Evolutionary conservation across 345 rosid genomes (phyloP), one percentile per base, ranked within the genome.

Genomic region (Nasturtium officinale): DNA sequence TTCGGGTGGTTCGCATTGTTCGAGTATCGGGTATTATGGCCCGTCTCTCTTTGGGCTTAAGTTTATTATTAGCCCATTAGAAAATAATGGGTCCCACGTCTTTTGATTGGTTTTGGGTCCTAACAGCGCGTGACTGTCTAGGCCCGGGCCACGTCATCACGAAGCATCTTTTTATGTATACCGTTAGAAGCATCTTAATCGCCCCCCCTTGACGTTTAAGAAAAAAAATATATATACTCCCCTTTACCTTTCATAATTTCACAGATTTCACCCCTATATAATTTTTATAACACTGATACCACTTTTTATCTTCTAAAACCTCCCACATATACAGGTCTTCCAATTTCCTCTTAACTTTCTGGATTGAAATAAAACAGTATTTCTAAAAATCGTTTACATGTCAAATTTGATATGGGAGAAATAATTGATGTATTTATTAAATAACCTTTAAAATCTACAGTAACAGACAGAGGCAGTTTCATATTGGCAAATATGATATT

Each of bases 11-110:
- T n/a, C n/a, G n/a, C n/a, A n/a, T n/a, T n/a, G n/a, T n/a, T n/a
- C n/a, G n/a, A n/a, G n/a, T n/a, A n/a, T n/a, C n/a, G n/a, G n/a
- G n/a, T n/a, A n/a, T n/a, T n/a, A n/a, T n/a, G n/a, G n/a, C n/a
- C n/a, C n/a, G n/a, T n/a, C n/a, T n/a, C n/a, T n/a, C n/a, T n/a
- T 55, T 68, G 74, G 74, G 18, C 73, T 53, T 23, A 2, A 23
- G 25, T 23, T 23, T 13, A 2, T 9, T 28, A 33, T 15, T 23
- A 75, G 58, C 58, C 79, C 69, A 67, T 42, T 40, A 17, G 7
- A 18, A 9, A 18, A 51, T 7, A 0, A 17, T 21, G 23, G 42
- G 16, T 38, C 29, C 1, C 5, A 50, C 17, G 55, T 38, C 46
- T 17, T 15, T 50, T 38, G 59, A 10, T 61, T 29, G 5, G 15